Evolutionary conservation across 768 basidiomycete genomes (phyloP).

Genomic region (Kondoa subrosea): DNA sequence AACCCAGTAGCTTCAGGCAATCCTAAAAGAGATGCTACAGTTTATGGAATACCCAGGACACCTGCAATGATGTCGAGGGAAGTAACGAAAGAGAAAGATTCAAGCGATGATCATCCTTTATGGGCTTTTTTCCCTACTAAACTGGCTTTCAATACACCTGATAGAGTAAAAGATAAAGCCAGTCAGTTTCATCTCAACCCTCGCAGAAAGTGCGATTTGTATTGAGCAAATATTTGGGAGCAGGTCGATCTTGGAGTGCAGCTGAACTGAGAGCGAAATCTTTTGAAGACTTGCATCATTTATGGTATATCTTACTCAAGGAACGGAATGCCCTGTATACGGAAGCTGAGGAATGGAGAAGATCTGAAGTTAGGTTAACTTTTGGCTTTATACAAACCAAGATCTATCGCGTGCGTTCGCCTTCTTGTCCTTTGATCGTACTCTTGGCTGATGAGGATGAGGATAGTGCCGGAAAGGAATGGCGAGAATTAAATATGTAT

Average conservation of each 20-base stretch:
- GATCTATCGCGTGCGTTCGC: background rate
- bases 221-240: background rate
- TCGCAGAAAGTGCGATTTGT: background rate
- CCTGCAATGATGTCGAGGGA: background rate
- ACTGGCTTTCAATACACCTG: conserved; percentile 18
- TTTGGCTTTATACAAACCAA: background rate
- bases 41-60: conserved; percentile 20
- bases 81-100: background rate
- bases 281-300: conserved; percentile 78
- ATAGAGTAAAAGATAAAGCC: conserved; percentile 20
- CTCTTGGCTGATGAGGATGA: background rate
- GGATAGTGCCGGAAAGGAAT: conserved; percentile 74
- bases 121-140: conserved; percentile 28
- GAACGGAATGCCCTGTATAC: conserved; percentile 83
- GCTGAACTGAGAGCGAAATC: conserved; percentile 74
- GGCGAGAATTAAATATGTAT: conserved; percentile 84
- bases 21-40: conserved; percentile 24
- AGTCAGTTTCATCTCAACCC: conserved; percentile 7
- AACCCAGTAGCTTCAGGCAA: conserved; percentile 14
- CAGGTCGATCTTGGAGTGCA: conserved; percentile 72
- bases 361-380: background rate
- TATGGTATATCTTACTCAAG: conserved; percentile 80
- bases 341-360: conserved; percentile 49
- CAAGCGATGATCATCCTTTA: conserved; percentile 21
- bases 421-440: background rate